Evolutionary conservation across 2,329 filamentous ascomycete genomes (phyloP).

Genomic region (Fusarium begoniae): DNA sequence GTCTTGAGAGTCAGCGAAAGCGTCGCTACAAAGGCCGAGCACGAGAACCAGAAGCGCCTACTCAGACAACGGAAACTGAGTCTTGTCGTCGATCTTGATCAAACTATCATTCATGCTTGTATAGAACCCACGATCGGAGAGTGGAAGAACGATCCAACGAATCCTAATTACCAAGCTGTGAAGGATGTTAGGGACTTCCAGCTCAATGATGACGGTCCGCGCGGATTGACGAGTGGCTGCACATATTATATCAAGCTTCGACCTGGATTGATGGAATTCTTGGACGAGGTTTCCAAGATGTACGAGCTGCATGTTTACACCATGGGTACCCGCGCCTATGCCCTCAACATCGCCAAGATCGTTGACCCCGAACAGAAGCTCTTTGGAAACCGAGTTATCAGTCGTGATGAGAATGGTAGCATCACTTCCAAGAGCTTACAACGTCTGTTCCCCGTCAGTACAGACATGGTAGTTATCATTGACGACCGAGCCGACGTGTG

Average conservation of each 20-base stretch:
- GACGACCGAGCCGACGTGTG: constrained; percentile 97
- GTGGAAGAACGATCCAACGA: constrained; percentile 88
- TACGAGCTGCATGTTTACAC: constrained; percentile 99
- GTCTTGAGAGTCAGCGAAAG: constrained; percentile 83
- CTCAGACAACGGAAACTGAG: constrained; percentile 85
- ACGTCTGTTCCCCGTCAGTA: constrained; percentile 93
- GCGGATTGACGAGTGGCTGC: constrained; percentile 74
- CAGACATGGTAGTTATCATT: constrained; percentile 99
- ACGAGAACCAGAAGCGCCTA: constrained; percentile 85
- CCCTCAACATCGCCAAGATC: constrained; percentile 88
- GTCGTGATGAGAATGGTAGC: constrained; percentile 95
- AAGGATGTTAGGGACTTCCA: constrained; percentile 91
- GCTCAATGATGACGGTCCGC: constrained; percentile 83
- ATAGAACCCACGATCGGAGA: constrained; percentile 96
- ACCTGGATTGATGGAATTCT: constrained; percentile 83
- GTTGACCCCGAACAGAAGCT: constrained; percentile 90
- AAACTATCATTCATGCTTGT: constrained; percentile 98
- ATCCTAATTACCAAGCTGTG: constrained; percentile 90
- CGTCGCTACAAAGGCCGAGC: constrained; percentile 83
- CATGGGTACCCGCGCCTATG: constrained; percentile 98
- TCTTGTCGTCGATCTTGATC: constrained; percentile 94
- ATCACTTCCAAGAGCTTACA: constrained; percentile 90
- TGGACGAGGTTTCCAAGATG: constrained; percentile 78
- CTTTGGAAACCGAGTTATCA: constrained; percentile 94
- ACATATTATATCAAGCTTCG: constrained; percentile 99